phyloP scores from a whole-genome alignment of 768 basidiomycete species.

The Mycena rosella region DNA sequence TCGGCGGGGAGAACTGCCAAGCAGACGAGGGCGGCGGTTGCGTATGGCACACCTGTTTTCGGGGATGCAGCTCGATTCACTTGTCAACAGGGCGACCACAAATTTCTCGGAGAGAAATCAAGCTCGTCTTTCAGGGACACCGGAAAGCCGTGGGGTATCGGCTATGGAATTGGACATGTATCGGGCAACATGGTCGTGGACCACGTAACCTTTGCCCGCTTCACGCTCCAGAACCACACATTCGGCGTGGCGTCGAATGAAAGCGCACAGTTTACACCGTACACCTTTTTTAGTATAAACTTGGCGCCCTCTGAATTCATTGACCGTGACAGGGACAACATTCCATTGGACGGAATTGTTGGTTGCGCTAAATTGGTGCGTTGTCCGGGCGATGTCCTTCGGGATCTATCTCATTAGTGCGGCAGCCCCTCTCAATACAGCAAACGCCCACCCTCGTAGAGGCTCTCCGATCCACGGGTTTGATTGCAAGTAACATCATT shows the following conservation, averaged over 20 bases:
- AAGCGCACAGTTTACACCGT: slow-evolving; percentile 64
- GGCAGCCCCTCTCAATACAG: slow-evolving; percentile 67
- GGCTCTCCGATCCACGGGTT: slow-evolving; percentile 60
- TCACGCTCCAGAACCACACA: slow-evolving; percentile 61
- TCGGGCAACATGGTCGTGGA: slow-evolving; percentile 70
- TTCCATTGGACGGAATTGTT: slow-evolving; percentile 70
- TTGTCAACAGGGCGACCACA: slow-evolving; percentile 61
- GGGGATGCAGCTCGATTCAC: slow-evolving; percentile 12
- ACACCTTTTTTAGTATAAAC: slow-evolving; percentile 18
- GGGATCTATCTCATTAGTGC: slow-evolving; percentile 4
- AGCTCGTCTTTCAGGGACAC: slow-evolving; percentile 70
- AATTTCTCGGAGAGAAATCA: slow-evolving; percentile 66
- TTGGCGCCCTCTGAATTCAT: neutral
- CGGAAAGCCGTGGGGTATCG: slow-evolving; percentile 61
- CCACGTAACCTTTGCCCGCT: slow-evolving; percentile 67
- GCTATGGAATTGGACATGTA: slow-evolving; percentile 72
- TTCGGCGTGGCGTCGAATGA: slow-evolving; percentile 76
- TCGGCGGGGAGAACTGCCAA: slow-evolving; percentile 60
- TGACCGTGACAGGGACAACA: slow-evolving; percentile 44
- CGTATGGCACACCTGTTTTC: slow-evolving; percentile 22
- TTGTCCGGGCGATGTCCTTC: neutral
- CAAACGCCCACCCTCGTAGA: slow-evolving; percentile 68
- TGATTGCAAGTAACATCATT: slow-evolving; percentile 66
- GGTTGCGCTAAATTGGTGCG: slow-evolving; percentile 51
- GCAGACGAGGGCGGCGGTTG: slow-evolving; percentile 45